Evolutionary conservation across 495 filamentous ascomycete species (phyloP).

Genomic region (Neurospora africana): DNA sequence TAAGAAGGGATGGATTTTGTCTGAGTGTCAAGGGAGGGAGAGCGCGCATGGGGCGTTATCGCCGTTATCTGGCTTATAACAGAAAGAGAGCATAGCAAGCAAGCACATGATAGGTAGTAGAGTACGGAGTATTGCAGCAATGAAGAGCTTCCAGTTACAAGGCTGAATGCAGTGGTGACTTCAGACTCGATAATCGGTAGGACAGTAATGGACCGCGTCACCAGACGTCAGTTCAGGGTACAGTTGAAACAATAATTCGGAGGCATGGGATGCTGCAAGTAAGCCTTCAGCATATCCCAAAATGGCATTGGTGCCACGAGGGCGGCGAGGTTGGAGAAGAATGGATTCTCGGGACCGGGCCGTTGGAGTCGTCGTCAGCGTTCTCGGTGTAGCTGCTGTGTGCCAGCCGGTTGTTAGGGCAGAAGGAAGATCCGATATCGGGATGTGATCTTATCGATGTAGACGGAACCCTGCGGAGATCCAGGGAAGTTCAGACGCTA

Average conservation of each 20-base stretch:
- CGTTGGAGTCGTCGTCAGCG: neutral
- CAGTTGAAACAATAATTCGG: neutral
- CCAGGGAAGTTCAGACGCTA: neutral
- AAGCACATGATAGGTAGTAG: neutral
- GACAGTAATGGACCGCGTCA: neutral
- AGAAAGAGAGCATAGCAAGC: neutral
- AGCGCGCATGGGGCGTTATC: neutral
- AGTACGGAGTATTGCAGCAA: neutral
- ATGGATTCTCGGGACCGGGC: neutral
- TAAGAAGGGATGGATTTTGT: neutral
- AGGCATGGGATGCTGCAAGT: neutral
- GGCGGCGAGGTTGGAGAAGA: neutral
- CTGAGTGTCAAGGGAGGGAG: neutral
- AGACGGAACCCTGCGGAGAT: neutral
- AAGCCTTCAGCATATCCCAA: neutral
- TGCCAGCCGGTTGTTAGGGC: neutral
- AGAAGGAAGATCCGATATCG: neutral
- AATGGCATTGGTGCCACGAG: neutral
- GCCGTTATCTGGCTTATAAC: neutral
- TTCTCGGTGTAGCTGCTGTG: neutral
- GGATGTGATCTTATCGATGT: constrained; percentile 5
- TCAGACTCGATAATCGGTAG: neutral
- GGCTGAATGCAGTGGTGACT: neutral
- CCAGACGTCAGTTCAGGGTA: neutral
- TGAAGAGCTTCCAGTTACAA: neutral